Evolutionary conservation across 2,329 filamentous ascomycete genomes (phyloP).

Genomic region (Cercospora nicotianae): DNA sequence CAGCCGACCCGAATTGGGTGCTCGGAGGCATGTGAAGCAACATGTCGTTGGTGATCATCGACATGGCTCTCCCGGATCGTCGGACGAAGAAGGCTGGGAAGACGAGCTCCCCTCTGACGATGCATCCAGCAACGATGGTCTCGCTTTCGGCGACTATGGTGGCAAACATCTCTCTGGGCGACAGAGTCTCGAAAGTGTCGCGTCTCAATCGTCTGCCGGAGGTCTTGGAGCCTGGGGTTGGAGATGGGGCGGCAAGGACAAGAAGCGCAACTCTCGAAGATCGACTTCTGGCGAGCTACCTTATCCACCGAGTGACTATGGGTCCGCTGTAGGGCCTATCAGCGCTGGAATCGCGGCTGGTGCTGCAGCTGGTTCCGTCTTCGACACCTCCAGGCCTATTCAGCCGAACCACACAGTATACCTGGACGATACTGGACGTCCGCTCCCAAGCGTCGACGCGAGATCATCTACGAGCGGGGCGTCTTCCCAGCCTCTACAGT

Average conservation of each 20-base stretch:
- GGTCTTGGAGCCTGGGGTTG: constrained; percentile 56
- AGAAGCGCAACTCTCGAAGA: constrained; percentile 43
- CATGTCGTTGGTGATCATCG: constrained; percentile 15
- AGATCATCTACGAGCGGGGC: constrained; percentile 38
- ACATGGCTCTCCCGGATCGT: constrained; percentile 34
- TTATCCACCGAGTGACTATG: constrained; percentile 30
- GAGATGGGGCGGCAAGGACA: constrained; percentile 56
- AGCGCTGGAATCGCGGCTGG: constrained; percentile 45
- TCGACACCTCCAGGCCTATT: constrained; percentile 40
- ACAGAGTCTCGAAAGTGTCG: constrained; percentile 54
- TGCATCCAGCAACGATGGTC: constrained; percentile 56
- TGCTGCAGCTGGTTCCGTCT: constrained; percentile 45
- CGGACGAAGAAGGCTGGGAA: constrained; percentile 60
- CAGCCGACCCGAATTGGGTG: constrained; percentile 33
- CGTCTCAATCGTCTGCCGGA: constrained; percentile 53
- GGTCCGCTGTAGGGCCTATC: constrained; percentile 37
- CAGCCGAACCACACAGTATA: constrained; percentile 22
- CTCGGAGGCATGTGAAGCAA: constrained; percentile 22
- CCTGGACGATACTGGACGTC: constrained; percentile 36
- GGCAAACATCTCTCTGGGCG: constrained; percentile 39
- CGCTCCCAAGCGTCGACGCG: constrained; percentile 43
- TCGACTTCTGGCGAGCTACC: constrained; percentile 19
- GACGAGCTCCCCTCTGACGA: constrained; percentile 54
- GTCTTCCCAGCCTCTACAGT: constrained; percentile 58
- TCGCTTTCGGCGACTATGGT: constrained; percentile 60